Percentiles rank a stretch among this genome's conserved stretches.
phyloP scores from a whole-genome alignment of 257 asterid species.

The Capsicum chinense region DNA sequence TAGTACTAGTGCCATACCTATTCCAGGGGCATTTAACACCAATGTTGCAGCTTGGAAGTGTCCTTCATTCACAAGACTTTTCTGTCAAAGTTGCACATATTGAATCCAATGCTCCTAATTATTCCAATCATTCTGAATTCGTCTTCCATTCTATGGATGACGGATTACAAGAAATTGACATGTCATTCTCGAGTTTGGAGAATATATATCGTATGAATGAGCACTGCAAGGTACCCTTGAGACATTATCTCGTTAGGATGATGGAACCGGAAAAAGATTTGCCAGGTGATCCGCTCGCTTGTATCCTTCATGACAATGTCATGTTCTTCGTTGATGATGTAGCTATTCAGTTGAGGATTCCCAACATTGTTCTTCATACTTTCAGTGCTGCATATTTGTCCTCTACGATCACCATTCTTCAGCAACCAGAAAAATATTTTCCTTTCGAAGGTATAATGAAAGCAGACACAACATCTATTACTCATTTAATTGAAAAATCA shows the following conservation, averaged over 20 bases:
- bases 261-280: constrained; percentile 22
- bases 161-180: constrained; percentile 19
- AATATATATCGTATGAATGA: constrained; percentile 30
- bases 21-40: constrained; percentile 64
- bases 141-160: constrained; percentile 37
- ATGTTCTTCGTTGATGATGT: constrained; percentile 50
- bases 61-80: constrained; percentile 52
- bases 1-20: constrained; percentile 46
- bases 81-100: constrained; percentile 49
- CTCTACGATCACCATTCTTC: constrained; percentile 35
- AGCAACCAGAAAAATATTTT: constrained; percentile 34
- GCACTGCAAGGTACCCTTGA: constrained; percentile 46
- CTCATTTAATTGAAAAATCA: background rate
- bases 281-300: constrained; percentile 29
- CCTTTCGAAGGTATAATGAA: constrained; percentile 40
- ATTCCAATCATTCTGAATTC: constrained; percentile 52
- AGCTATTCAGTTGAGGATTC: constrained; percentile 47
- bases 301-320: constrained; percentile 51
- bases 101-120: constrained; percentile 45
- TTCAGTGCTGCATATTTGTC: constrained; percentile 40
- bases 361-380: constrained; percentile 51
- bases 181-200: background rate
- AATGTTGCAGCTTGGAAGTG: constrained; percentile 55
- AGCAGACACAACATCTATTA: background rate
- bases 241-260: constrained; percentile 36